phyloP scores from a whole-genome alignment of 1,139 yeast genomes.

The Trichomonascaceae sp. region DNA sequence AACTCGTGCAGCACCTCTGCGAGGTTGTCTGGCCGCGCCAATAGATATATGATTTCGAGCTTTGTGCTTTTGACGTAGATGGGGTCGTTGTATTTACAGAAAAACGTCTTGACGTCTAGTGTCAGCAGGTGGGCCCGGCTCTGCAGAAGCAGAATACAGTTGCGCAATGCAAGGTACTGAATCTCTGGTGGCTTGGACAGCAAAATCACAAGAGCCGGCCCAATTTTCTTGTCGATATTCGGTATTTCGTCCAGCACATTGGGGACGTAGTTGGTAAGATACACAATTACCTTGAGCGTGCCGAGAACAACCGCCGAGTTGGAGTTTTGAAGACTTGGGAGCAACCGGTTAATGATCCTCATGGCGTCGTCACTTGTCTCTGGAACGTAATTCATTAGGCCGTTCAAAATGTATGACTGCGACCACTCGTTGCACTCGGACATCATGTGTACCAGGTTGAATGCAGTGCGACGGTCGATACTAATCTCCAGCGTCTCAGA shows the following conservation, averaged over 20 bases:
- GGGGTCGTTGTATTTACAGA: constrained; percentile 75
- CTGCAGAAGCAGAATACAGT: constrained; percentile 61
- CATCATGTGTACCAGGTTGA: constrained; percentile 37
- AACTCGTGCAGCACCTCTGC: constrained; percentile 56
- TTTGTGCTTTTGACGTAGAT: constrained; percentile 84
- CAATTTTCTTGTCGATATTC: constrained; percentile 44
- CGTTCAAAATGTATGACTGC: constrained; percentile 55
- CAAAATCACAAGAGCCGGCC: constrained; percentile 58
- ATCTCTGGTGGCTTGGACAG: constrained; percentile 72
- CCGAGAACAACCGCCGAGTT: constrained; percentile 75
- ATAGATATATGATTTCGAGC: constrained; percentile 66
- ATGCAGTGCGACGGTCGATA: constrained; percentile 44
- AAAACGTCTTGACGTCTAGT: constrained; percentile 64
- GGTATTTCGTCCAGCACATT: constrained; percentile 32
- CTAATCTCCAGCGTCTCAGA: constrained; percentile 37
- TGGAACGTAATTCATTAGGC: constrained; percentile 63
- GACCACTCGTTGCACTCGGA: constrained; percentile 67
- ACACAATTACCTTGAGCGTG: constrained; percentile 58
- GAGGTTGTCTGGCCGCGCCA: constrained; percentile 57
- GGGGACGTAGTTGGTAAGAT: constrained; percentile 55
- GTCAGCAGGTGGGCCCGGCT: constrained; percentile 49
- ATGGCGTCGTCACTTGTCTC: constrained; percentile 52
- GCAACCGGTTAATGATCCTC: constrained; percentile 48
- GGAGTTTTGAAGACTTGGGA: constrained; percentile 69
- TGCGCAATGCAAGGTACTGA: constrained; percentile 71